Base-by-base conservation (phyloP, 1,284 basidiomycete genomes). In the Marasmius fiardii region DNA sequence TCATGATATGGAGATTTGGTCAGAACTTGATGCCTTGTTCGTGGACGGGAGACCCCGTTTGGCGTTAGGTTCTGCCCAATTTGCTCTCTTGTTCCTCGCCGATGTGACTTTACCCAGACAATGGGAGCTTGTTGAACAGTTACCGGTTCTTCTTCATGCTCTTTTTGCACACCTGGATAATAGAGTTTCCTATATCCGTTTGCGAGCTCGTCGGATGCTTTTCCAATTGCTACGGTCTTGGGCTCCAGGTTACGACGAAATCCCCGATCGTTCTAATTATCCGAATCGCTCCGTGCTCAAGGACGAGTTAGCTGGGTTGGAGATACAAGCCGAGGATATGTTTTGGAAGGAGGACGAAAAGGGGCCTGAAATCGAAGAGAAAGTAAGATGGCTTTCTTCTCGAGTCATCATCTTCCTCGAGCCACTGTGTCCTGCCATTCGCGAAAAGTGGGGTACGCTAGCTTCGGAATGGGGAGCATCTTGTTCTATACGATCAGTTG, bases 141-240 rank as follows among this genome's bases (percentile, higher is more conserved):
- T 98, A 4, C 87, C 93, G 0, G 72, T 81, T 4, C 76, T 98
- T 21, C 80, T 98, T 21, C 92, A 95, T 59, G 86, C 86, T 10
- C 76, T 95, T 20, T 86, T 95, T 63, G 83, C 87, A 33, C 93
- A 96, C 65, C 73, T 94, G 56, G 94, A 96, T 65, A 88, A 94
- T 64, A 81, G 87, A 3, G 77, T 81, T 21, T 69, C 79, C 0
- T 88, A 88, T 60, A 75, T 97, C 20, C 86, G 88, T 37, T 76
- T 83, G 34, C 82, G 89, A 43, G 86, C 87, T 31, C 86, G 85
- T 55, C 76, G 77, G 14, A 85, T 93, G 77, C 76, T 95, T 12
- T 90, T 94, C 70, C 92, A 93, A 64, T 67, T 92, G 0, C 73
- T 95, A 31, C 86, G 91, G 14, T 81, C 89, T 12, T 94, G 92